Conservation (phyloP, 768 basidiomycete species). For the Hericium coralloides region DNA sequence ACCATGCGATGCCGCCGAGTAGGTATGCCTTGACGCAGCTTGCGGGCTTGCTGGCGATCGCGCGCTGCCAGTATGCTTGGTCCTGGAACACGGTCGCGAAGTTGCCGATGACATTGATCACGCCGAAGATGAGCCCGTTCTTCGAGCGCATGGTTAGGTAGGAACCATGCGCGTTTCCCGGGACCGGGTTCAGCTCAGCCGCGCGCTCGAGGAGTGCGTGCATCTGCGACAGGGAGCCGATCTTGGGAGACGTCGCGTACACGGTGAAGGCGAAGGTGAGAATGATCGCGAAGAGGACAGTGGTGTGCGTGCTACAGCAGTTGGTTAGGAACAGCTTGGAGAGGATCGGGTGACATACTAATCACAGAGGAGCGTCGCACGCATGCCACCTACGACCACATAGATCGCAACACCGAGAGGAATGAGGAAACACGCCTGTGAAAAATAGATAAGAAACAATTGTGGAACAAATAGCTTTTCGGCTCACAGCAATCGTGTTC, state of each 20-base stretch:
- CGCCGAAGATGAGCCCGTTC: constrained; percentile 54
- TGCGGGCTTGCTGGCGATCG: constrained; percentile 78
- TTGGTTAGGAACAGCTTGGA: not conserved
- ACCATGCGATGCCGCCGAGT: constrained; percentile 85
- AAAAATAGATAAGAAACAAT: not conserved
- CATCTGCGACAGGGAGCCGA: constrained; percentile 74
- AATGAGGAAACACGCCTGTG: constrained; percentile 79
- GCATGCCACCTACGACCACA: constrained; percentile 81
- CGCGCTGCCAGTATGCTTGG: constrained; percentile 80
- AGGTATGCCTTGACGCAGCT: constrained; percentile 89
- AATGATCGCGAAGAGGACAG: constrained; percentile 82
- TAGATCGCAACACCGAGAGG: constrained; percentile 85
- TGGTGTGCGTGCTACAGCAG: constrained; percentile 65
- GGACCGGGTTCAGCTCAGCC: constrained; percentile 46
- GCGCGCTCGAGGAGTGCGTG: constrained; percentile 65
- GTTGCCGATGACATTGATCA: constrained; percentile 85
- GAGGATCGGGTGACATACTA: constrained; percentile 43
- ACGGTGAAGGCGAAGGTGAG: constrained; percentile 69
- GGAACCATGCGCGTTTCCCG: constrained; percentile 77
- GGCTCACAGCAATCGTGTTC: constrained; percentile 66
- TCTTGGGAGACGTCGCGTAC: constrained; percentile 70
- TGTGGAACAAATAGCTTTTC: too few relatives aligned
- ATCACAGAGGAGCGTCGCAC: constrained; percentile 77
- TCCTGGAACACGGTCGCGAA: constrained; percentile 59
- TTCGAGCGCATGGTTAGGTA: constrained; percentile 60